Evolutionary conservation across 208 protist species (phyloP).

Genomic region (Trypanosoma theileri): DNA sequence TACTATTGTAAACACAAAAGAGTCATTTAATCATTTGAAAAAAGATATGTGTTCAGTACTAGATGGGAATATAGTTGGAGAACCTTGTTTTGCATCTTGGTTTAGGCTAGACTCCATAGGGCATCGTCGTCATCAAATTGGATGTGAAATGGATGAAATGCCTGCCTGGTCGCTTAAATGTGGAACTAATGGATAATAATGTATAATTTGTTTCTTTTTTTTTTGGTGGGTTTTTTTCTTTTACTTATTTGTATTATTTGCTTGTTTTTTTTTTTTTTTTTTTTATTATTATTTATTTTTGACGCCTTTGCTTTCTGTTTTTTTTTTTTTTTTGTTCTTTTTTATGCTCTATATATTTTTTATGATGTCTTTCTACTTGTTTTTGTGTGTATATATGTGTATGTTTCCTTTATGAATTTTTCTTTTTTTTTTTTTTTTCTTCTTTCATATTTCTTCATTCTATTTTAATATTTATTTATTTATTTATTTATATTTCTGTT

Average conservation of each 20-base stretch:
- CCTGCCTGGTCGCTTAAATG: slow-evolving; percentile 16
- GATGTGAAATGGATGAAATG: slow-evolving; percentile 8
- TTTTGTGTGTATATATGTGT: neutral
- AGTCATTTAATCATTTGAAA: neutral
- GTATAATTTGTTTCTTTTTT: neutral
- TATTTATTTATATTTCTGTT: neutral
- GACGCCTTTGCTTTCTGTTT: neutral
- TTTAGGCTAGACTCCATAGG: slow-evolving; percentile 21
- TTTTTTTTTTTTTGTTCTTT: neutral
- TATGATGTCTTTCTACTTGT: neutral
- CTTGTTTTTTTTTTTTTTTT: neutral
- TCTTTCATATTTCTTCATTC: neutral
- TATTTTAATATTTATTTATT: neutral
- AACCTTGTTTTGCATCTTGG: slow-evolving; percentile 28
- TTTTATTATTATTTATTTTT: neutral
- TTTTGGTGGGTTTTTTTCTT: neutral
- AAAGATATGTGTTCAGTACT: neutral
- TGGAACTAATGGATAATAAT: slow-evolving; percentile 13
- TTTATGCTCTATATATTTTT: neutral
- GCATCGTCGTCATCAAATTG: slow-evolving; percentile 4
- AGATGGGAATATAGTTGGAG: slow-evolving; percentile 5
- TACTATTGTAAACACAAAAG: slow-evolving; percentile 9
- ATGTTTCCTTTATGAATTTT: neutral
- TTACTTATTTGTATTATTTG: neutral
- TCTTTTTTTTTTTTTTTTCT: neutral